Base-by-base conservation (phyloP, 176 grass and related monocot genomes). In the Coix lacrymajobi region DNA sequence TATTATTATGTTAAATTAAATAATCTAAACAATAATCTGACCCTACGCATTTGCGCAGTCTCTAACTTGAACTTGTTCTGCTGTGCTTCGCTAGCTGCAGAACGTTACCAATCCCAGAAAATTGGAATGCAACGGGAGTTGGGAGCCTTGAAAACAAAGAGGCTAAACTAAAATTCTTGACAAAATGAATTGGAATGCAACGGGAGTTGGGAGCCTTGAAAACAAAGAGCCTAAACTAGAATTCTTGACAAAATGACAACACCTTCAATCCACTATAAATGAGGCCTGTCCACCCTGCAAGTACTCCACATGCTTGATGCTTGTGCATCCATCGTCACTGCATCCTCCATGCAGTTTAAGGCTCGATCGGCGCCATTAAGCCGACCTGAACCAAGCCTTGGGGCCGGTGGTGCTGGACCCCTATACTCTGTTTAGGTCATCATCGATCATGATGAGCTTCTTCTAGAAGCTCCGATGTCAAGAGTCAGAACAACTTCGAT, bases 391-490 rank as follows among this genome's bases (percentile, higher is more conserved):
- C 34, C 1, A 12, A 20, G 11, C 37, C n/a, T 26, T 41, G 37
- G 37, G 66, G 37, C 22, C 24, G 68, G 13, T 16, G 39, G 67
- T 70, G 68, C 6, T 46, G 44, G 26, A 5, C 15, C 70, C 49
- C 26, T 31, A 12, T 61, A 8, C 69, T 4, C 69, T 46, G 69
- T 31, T 17, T 6, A 26, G 37, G 38, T 6, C 41, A 31, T 17
- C 71, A 7, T 74, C 9, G 8, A n/a, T 11, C 64, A 22, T 22
- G 9, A 13, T 14, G 9, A 34, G 17, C 73, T 57, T 76, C 48
- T 76, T 76, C 48, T 76, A 76, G 73, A 76, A 57, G 70, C 16
- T 31, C 69, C n/a, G n/a, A n/a, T n/a, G n/a, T 15, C 39, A 17
- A 9, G 13, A 41, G 5, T 3, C 5, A 24, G 20, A 11, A 24